phyloP scores from a whole-genome alignment of 331 rosid genomes.

The Acacia concinna region DNA sequence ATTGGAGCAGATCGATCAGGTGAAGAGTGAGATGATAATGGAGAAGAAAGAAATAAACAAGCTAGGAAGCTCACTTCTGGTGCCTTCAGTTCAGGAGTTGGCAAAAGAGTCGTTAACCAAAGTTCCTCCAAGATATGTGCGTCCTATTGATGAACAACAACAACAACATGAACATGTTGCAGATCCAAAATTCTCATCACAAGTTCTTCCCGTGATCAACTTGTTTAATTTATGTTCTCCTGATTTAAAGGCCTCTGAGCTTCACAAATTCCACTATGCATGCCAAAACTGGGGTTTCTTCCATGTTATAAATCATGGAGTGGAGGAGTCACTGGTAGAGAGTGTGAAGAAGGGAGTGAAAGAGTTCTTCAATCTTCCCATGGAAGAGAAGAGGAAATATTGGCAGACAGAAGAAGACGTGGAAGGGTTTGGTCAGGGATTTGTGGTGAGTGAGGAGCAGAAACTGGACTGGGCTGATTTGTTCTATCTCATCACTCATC shows the following conservation, averaged over 20 bases:
- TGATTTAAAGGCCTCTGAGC: not conserved
- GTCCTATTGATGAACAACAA: not conserved
- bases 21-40: no score
- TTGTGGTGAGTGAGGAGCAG: constrained; percentile 48
- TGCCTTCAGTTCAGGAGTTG: no score
- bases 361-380: constrained; percentile 38
- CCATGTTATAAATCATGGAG: constrained; percentile 50
- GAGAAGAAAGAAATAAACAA: no score
- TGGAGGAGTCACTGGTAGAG: constrained; percentile 28
- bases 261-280: not conserved
- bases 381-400: constrained; percentile 42
- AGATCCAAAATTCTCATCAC: no score
- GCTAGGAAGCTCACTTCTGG: no score
- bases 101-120: not conserved
- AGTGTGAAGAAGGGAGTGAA: constrained; percentile 35
- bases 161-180: not conserved
- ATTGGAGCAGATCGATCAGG: no score
- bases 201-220: not conserved
- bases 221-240: not conserved
- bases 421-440: constrained; percentile 52
- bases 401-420: constrained; percentile 13
- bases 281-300: not conserved
- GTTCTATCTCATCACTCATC: constrained; percentile 20
- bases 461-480: constrained; percentile 55
- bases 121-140: constrained; percentile 12